Evolutionary conservation across 805 yeast species (phyloP).

Genomic region (Ogataea sp.): DNA sequence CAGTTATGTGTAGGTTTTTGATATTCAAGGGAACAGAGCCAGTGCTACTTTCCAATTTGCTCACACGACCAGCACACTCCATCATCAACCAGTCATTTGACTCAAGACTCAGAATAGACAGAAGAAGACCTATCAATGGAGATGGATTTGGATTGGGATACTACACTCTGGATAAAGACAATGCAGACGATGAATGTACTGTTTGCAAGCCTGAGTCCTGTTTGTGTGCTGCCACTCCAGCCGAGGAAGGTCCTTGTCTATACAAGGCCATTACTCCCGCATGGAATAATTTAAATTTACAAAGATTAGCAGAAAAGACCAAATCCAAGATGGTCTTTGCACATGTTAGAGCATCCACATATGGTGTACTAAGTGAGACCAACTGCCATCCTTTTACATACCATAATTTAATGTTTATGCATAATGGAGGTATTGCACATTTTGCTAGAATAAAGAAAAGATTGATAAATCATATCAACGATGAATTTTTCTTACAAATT

Average conservation of each 20-base stretch:
- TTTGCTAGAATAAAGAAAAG: conserved; percentile 67
- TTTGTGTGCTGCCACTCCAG: background rate
- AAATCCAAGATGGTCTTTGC: conserved; percentile 81
- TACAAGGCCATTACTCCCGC: conserved; percentile 97
- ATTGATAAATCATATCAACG: conserved; percentile 64
- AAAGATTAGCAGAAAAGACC: conserved; percentile 81
- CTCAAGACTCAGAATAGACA: conserved; percentile 78
- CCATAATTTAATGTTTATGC: conserved; percentile 91
- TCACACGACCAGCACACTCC: conserved; percentile 94
- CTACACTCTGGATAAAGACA: conserved; percentile 54
- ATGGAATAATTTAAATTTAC: conserved; percentile 92
- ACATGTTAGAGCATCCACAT: conserved; percentile 93
- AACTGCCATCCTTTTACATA: conserved; percentile 95
- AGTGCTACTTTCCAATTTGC: conserved; percentile 72
- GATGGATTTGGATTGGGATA: conserved; percentile 98
- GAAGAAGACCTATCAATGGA: conserved; percentile 90
- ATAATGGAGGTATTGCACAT: conserved; percentile 82
- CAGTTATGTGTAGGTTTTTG: conserved; percentile 95
- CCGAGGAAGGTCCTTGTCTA: conserved; percentile 61
- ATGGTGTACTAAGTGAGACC: conserved; percentile 89
- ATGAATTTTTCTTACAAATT: conserved; percentile 67
- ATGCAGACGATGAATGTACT: conserved; percentile 26
- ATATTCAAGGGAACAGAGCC: conserved; percentile 90
- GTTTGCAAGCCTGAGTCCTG: background rate
- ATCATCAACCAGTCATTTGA: conserved; percentile 95